These are phyloP conservation scores for Metschnikowia drakensbergensis DNA, from an alignment of 805 yeast genomes.

Conservation along the genomic window DNA sequence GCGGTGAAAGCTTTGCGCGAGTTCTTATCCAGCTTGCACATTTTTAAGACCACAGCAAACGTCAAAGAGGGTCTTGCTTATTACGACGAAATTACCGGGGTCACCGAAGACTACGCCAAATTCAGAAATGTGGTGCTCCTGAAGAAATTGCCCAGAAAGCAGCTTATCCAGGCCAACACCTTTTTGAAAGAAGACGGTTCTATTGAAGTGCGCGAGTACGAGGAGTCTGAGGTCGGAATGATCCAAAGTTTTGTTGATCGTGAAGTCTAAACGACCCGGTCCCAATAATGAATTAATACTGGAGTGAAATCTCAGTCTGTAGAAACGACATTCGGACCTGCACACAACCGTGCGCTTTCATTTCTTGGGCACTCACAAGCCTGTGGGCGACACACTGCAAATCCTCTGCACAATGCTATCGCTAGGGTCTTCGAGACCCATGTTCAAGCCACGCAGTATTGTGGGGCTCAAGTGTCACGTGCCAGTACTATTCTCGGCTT, in stretches of 20 bases:
- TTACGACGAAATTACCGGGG: constrained; percentile 66
- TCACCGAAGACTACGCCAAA: constrained; percentile 56
- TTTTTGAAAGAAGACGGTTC: constrained; percentile 35
- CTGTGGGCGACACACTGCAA: background rate
- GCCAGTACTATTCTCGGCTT: background rate
- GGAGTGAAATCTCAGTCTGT: background rate
- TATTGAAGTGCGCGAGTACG: constrained; percentile 66
- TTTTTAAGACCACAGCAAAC: constrained; percentile 77
- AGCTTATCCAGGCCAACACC: constrained; percentile 81
- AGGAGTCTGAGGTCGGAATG: constrained; percentile 70
- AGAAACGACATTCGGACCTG: background rate
- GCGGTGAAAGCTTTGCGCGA: constrained; percentile 75
- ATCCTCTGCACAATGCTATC: background rate
- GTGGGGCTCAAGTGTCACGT: background rate
- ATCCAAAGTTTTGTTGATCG: constrained; percentile 69
- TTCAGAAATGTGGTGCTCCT: constrained; percentile 65
- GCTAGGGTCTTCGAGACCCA: constrained; percentile 3
- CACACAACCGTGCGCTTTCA: background rate
- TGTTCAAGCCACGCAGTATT: background rate
- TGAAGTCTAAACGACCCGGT: constrained; percentile 19
- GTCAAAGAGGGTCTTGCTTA: constrained; percentile 58
- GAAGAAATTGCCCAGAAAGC: constrained; percentile 80
- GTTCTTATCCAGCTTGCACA: constrained; percentile 67
- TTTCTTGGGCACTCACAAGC: constrained; percentile 2
- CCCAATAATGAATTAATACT: background rate